Evolutionary conservation across 257 asterid species (phyloP), one percentile per base, ranked within the genome.

Genomic region (Osmanthus fragrans): DNA sequence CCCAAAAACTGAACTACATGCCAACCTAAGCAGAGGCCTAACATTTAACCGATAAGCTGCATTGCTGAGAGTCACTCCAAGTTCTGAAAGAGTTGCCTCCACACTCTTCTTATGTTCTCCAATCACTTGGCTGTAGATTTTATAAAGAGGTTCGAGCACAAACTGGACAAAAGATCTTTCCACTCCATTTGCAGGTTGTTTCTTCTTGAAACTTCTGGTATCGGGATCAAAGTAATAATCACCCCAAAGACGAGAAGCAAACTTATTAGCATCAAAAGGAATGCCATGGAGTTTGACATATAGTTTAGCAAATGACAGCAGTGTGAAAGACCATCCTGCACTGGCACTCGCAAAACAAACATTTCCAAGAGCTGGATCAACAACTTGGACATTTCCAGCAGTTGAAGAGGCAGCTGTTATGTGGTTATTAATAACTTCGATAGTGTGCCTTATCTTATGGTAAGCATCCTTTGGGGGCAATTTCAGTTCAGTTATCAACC

Each of bases 71-170:
- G 97, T 96, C 86, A 93, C 99, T 60, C 97, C 99, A 68, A 93
- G 96, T 77, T 95, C 97, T 6, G 91, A 88, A 65, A 96, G 94
- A 70, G 97, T 93, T 73, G 91, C 89, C 86, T 96, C 99, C 84
- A 93, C 99, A 70, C 97, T 92, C 88, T 96, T 96, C 81, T 96
- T 96, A 75, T 96, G 99, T 82, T 96, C 99, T 77, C 99, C 98
- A 75, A 96, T 85, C 80, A 93, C 99, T 89, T 96, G 98, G 82
- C 99, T 93, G 71, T 96, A 96, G 16, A 96, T 72, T 84, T 96
- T 93, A 79, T 96, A 96, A 60, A 96, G 97, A 33, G 99, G 99
- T 68, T 96, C 98, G 0, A 96, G 98, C 65, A 96, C 88, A 82
- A 96, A 93, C 85, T 96, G 98, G 72, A 96, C 98, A 84, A 96